A percentile compares a stretch with the other conserved stretches of the same genome.
phyloP scores from a whole-genome alignment of 176 grass and related monocot genomes.

The Carex pumila region DNA sequence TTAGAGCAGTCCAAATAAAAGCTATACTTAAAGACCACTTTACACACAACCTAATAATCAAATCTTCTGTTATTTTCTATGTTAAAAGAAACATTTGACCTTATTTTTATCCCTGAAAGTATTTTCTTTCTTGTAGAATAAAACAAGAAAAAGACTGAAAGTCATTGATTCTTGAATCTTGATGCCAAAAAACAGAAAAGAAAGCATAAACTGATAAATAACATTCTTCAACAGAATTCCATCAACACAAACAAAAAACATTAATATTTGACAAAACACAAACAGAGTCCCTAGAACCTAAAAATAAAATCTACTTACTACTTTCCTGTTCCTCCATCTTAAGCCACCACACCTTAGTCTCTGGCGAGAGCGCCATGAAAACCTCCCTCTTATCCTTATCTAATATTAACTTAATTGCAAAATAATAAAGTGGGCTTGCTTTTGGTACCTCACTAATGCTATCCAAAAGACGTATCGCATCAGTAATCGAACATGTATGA shows the following conservation, averaged over 20 bases:
- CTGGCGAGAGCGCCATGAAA: conserved; percentile 17
- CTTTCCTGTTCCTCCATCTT: conserved; percentile 29
- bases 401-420: conserved; percentile 30
- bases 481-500: conserved; percentile 11
- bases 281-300: not conserved
- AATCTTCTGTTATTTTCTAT: not conserved
- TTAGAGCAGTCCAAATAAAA: not conserved
- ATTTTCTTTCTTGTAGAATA: not conserved
- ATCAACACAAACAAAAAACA: not conserved
- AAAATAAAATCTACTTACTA: not conserved
- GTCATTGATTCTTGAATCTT: not conserved
- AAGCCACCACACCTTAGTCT: conserved; percentile 31
- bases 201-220: not conserved
- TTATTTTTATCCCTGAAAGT: not conserved
- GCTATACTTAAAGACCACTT: not conserved
- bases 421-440: conserved; percentile 30
- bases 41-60: not conserved
- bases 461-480: conserved; percentile 27
- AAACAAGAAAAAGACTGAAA: not conserved
- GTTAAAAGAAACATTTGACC: not conserved
- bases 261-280: not conserved
- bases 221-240: not conserved
- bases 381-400: conserved; percentile 29
- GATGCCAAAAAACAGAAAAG: not conserved
- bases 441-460: conserved; percentile 25